Evolutionary conservation across 1,284 basidiomycete species (phyloP).

Genomic region (Exsudoporus floridanus): DNA sequence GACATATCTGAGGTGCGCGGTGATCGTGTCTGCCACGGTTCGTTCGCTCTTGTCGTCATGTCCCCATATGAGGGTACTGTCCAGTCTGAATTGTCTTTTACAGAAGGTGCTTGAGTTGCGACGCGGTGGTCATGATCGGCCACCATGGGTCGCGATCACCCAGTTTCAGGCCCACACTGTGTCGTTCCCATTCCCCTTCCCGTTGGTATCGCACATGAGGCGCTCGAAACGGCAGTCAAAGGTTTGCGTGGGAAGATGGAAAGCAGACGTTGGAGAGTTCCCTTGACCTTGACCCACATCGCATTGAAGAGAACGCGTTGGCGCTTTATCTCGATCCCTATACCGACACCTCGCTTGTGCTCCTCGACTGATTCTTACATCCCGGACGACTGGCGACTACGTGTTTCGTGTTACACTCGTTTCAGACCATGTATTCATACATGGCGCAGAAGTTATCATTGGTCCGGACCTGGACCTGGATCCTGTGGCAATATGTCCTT

Average conservation of each 20-base stretch:
- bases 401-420: neutral
- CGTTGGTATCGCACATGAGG: neutral
- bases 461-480: neutral
- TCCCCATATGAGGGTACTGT: neutral
- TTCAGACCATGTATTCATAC: no score
- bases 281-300: neutral
- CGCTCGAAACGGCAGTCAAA: neutral
- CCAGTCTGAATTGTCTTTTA: neutral
- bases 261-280: neutral
- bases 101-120: neutral
- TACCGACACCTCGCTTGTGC: neutral
- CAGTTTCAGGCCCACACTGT: neutral
- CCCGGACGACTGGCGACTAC: neutral
- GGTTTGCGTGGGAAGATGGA: neutral
- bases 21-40: neutral
- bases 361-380: no score
- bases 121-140: neutral
- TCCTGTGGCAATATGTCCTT: neutral
- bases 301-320: neutral
- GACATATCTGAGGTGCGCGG: neutral
- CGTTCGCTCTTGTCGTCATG: neutral
- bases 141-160: neutral
- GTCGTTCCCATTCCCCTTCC: no score
- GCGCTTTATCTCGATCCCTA: conserved; percentile 1
- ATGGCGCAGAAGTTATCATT: neutral